Conservation (phyloP, 2,329 filamentous ascomycete genomes). For the Colletotrichum musae region DNA sequence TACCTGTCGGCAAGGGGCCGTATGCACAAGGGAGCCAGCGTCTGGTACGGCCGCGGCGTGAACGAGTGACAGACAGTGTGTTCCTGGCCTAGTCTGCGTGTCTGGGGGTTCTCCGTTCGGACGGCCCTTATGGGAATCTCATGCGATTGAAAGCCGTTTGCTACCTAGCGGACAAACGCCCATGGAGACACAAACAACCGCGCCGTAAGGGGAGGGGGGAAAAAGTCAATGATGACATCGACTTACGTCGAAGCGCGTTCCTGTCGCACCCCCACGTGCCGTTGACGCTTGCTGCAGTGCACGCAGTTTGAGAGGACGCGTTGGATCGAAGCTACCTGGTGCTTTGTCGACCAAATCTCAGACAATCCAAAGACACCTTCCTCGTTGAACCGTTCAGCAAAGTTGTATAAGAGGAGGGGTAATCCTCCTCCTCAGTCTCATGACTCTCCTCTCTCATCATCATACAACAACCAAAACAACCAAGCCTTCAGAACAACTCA, state of each 20-base stretch:
- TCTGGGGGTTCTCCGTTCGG: not conserved
- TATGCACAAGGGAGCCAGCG: too few relatives aligned
- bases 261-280: not conserved
- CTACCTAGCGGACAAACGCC: conserved; percentile 1
- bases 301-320: not conserved
- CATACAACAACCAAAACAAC: conserved; percentile 1
- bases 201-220: too few relatives aligned
- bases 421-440: not conserved
- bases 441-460: not conserved
- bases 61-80: not conserved
- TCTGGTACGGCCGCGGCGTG: too few relatives aligned
- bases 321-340: not conserved
- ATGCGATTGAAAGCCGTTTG: not conserved
- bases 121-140: not conserved
- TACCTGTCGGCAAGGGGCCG: not conserved
- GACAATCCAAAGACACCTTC: not conserved
- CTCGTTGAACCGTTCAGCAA: not conserved
- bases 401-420: conserved; percentile 38
- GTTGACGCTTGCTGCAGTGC: not conserved
- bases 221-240: conserved; percentile 36
- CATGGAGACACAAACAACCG: not conserved
- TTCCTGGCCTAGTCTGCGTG: not conserved
- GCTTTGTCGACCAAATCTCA: conserved; percentile 3
- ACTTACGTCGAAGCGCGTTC: conserved; percentile 8
- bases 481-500: not conserved